phyloP scores from a whole-genome alignment of 202 grass and related monocot genomes.

The Alloteropsis angusta region DNA sequence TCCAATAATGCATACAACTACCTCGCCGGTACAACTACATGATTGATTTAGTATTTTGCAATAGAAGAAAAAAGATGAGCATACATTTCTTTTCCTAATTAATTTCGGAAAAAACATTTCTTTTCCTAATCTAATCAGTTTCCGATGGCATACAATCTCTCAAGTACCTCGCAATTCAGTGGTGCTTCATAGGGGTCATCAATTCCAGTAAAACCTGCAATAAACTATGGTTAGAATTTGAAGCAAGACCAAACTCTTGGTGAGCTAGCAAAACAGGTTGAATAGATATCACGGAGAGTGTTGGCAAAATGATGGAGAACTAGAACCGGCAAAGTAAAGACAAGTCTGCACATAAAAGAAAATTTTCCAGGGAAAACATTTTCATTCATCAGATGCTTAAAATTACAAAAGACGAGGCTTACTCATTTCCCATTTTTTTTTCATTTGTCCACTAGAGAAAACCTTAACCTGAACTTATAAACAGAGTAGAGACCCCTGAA shows the following conservation, averaged over 20 bases:
- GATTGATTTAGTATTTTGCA: neutral
- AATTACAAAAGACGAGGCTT: neutral
- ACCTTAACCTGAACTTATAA: neutral
- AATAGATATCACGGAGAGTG: neutral
- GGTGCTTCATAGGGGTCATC: slow-evolving; percentile 93
- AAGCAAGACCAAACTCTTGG: neutral
- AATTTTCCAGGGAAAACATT: neutral
- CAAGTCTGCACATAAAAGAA: neutral
- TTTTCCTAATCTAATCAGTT: neutral
- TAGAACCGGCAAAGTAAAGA: neutral
- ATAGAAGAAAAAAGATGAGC: neutral
- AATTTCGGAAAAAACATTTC: too few species aligned
- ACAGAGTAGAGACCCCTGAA: neutral
- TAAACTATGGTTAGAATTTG: slow-evolving; percentile 8
- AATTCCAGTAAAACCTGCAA: slow-evolving; percentile 98
- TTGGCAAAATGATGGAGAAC: neutral
- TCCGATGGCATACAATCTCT: neutral
- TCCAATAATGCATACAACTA: neutral
- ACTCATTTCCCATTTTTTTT: neutral
- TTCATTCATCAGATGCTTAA: neutral
- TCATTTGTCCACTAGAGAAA: neutral
- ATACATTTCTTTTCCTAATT: neutral
- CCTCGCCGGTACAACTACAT: neutral
- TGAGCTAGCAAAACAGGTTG: neutral
- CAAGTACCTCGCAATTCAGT: slow-evolving; percentile 76